Conservation (phyloP, 306 rosid genomes). For the Fragaria ananassa region DNA sequence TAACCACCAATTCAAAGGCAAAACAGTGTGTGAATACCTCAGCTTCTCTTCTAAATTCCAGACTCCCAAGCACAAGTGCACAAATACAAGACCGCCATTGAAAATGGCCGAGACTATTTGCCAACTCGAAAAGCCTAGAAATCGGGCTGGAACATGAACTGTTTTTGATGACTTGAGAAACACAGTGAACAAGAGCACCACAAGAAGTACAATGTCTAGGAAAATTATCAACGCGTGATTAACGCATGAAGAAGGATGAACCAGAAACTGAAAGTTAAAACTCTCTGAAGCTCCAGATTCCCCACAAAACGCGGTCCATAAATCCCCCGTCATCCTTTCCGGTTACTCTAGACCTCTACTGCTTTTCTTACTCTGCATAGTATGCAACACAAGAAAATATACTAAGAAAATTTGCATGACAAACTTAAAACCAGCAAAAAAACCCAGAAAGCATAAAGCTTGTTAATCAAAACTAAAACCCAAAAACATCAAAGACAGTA, state of each 20-base stretch:
- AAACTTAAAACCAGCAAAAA: no score
- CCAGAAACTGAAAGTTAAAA: constrained; percentile 29
- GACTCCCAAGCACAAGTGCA: constrained; percentile 50
- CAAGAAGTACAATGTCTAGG: constrained; percentile 45
- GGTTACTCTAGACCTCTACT: no score
- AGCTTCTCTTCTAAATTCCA: constrained; percentile 63
- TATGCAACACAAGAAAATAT: not conserved
- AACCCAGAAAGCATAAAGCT: not conserved
- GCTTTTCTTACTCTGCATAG: constrained; percentile 4
- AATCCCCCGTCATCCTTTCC: constrained; percentile 33
- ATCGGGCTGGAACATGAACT: constrained; percentile 21
- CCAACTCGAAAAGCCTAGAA: constrained; percentile 35
- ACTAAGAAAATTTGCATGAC: not conserved
- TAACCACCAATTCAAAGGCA: constrained; percentile 69
- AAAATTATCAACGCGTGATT: constrained; percentile 47
- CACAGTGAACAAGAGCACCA: constrained; percentile 45
- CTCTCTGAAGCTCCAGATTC: constrained; percentile 29
- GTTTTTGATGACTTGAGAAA: constrained; percentile 36
- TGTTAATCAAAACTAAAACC: not conserved
- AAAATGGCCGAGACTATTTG: constrained; percentile 47
- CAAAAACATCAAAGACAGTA: not conserved
- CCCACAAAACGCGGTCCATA: constrained; percentile 60
- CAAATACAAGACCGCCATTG: constrained; percentile 59
- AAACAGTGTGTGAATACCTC: constrained; percentile 40
- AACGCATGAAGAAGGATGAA: constrained; percentile 52